Base-by-base conservation (phyloP, 208 protist species). In the Acanthamoeba culbertsoni region DNA sequence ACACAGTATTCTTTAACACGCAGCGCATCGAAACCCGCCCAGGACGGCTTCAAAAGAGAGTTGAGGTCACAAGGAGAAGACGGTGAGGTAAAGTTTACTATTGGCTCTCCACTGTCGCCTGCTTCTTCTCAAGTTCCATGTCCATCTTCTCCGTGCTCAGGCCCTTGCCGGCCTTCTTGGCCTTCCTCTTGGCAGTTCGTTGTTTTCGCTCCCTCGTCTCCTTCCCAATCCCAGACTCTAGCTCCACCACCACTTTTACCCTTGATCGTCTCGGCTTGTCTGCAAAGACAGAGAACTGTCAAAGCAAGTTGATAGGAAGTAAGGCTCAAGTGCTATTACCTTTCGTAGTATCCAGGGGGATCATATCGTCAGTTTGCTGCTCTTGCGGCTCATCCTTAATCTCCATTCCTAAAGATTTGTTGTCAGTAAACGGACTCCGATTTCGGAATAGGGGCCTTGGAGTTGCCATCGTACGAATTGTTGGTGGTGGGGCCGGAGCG, bases 141-240 rank as follows among this genome's bases (percentile, higher is more conserved):
- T 84, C 73, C 73, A 84, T 84, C 43, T 84, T 53, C 73, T 84
- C 73, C 73, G 73, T 35, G 43, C 43, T 84, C n/a, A 84, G 43
- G 0, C 20, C 73, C 73, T 84, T 84, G 18, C 43, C 73, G 4
- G 73, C 73, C 73, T 53, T 57, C 73, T 84, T 43, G 73, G 42
- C 43, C 73, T 84, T 84, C 73, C 55, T 84, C 73, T 84, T 84
- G 26, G 73, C 73, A 20, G 55, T 33, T 57, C 73, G 73, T 31
- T 84, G 28, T 84, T 84, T 84, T 84, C 73, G 73, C 35, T 84
- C 42, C 73, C 73, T 48, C 20, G 73, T 84, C 43, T 53, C 43
- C 43, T 84, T 84, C 28, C 26, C 73, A 20, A 84, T 84, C 43
- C 37, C 55, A 5, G 73, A 84, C 73, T 84, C 73, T 8, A 84